Conservation (phyloP, 129 eudicot species). For the Oenanthe sinensis region DNA sequence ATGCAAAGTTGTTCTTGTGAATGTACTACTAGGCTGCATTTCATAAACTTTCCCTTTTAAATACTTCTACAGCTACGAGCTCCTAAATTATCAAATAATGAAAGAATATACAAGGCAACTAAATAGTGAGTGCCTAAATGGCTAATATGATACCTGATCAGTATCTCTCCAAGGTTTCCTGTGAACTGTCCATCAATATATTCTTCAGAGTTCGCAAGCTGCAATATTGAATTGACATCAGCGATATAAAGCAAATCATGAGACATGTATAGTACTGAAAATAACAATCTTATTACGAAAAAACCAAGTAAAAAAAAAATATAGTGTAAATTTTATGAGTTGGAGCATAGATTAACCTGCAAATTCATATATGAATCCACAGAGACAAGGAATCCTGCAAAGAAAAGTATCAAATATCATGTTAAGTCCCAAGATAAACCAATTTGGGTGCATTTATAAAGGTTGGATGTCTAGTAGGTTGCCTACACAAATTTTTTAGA, state of each 20-base stretch:
- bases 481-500: neutral
- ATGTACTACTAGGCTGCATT: neutral
- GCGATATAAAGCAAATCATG: neutral
- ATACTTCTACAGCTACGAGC: neutral
- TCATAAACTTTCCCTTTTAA: neutral
- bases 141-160: slow-evolving; percentile 54
- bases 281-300: neutral
- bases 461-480: neutral
- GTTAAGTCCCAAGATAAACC: neutral
- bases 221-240: slow-evolving; percentile 16
- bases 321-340: neutral
- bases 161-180: slow-evolving; percentile 85
- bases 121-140: neutral
- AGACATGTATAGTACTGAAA: neutral
- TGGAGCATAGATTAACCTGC: slow-evolving; percentile 41
- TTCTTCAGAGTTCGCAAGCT: slow-evolving; percentile 92
- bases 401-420: neutral
- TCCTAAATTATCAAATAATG: neutral
- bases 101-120: neutral
- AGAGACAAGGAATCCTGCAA: slow-evolving; percentile 65
- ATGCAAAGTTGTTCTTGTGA: neutral
- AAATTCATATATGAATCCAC: slow-evolving; percentile 86
- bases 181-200: slow-evolving; percentile 77
- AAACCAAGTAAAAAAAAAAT: neutral
- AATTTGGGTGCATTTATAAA: neutral